Conservation (phyloP, 208 protist species). For the Phytomonas sp. region DNA sequence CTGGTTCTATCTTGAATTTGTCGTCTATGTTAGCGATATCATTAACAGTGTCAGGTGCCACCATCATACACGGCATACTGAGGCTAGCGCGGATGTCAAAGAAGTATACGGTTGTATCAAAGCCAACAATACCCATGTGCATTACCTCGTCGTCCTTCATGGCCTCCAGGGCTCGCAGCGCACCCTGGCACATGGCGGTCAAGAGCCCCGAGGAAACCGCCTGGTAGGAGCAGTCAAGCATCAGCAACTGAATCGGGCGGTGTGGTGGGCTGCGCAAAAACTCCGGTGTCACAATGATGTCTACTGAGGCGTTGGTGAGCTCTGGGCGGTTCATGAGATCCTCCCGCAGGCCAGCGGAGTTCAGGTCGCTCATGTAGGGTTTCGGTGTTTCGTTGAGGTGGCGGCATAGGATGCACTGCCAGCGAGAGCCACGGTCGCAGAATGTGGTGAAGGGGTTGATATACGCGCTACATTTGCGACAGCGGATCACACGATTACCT, state of each 20-base stretch:
- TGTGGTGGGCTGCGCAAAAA: constrained; percentile 91
- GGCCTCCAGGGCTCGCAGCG: constrained; percentile 54
- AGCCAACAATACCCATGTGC: constrained; percentile 73
- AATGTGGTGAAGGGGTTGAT: constrained; percentile 97
- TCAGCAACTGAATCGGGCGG: constrained; percentile 90
- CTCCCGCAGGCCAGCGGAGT: constrained; percentile 71
- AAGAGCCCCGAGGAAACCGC: constrained; percentile 85
- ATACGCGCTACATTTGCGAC: constrained; percentile 90
- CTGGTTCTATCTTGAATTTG: constrained; percentile 65
- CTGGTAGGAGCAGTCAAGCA: constrained; percentile 92
- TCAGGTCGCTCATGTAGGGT: constrained; percentile 53
- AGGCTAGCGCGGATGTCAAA: constrained; percentile 80
- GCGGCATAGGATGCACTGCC: constrained; percentile 94
- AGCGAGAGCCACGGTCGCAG: constrained; percentile 84
- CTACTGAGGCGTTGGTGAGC: constrained; percentile 80
- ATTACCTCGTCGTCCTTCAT: constrained; percentile 80
- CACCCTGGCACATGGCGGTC: constrained; percentile 47
- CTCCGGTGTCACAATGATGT: constrained; percentile 93
- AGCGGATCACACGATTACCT: constrained; percentile 71
- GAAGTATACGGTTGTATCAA: constrained; percentile 88
- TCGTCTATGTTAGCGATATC: constrained; percentile 79
- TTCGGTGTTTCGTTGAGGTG: constrained; percentile 85
- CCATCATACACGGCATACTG: constrained; percentile 80
- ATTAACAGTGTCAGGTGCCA: constrained; percentile 71
- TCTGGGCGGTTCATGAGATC: constrained; percentile 86